These are phyloP conservation scores for Ogataea paraovalis DNA, from an alignment of 805 yeast genomes.

Conservation along the genomic window DNA sequence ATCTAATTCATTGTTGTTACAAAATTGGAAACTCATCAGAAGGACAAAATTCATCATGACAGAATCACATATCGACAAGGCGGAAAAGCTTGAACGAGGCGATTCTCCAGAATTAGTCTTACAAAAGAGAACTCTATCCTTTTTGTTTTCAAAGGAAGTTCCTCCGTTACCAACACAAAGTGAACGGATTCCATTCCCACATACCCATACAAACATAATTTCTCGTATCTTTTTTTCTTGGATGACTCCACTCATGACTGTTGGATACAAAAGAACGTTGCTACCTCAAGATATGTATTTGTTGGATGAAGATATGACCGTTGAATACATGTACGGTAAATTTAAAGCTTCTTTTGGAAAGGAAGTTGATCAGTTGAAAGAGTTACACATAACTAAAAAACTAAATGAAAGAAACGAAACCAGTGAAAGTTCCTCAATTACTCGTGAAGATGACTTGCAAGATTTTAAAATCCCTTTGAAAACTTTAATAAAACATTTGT, in stretches of 20 bases:
- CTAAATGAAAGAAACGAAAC: conserved; percentile 26
- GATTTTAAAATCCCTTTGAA: conserved; percentile 24
- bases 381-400: conserved; percentile 24
- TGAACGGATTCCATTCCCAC: conserved; percentile 49
- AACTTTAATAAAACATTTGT: conserved; percentile 36
- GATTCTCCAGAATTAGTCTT: conserved; percentile 4
- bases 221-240: conserved; percentile 58
- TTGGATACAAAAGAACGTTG: conserved; percentile 71
- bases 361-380: conserved; percentile 30
- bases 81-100: conserved; percentile 2
- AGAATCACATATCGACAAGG: not conserved
- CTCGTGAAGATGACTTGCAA: conserved; percentile 17
- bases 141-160: conserved; percentile 43
- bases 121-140: conserved; percentile 49
- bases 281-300: conserved; percentile 57
- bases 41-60: too few relatives aligned
- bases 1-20: too few relatives aligned
- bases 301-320: conserved; percentile 39
- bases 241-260: conserved; percentile 57
- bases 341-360: conserved; percentile 35
- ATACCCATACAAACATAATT: conserved; percentile 38
- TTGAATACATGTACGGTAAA: conserved; percentile 36
- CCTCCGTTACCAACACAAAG: conserved; percentile 49
- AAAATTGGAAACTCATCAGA: too few relatives aligned
- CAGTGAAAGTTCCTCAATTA: conserved; percentile 14